phyloP scores from a whole-genome alignment of 768 basidiomycete genomes.

The Collybia mongolica region DNA sequence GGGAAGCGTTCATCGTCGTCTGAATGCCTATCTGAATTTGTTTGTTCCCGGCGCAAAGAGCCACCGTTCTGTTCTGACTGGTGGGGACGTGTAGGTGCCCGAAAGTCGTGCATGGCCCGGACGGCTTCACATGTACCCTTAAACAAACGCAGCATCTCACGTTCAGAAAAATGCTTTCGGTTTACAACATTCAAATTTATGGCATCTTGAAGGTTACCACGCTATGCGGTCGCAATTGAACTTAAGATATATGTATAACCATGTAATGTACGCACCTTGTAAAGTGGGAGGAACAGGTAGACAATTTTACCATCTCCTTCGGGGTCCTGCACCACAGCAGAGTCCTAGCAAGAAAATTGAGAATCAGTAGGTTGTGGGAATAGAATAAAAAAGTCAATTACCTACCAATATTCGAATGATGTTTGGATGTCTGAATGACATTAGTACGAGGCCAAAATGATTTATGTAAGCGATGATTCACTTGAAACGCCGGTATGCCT shows the following conservation, averaged over 20 bases:
- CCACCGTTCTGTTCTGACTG: constrained; percentile 12
- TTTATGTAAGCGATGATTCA: constrained; percentile 34
- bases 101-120: constrained; percentile 91
- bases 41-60: constrained; percentile 21
- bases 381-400: constrained; percentile 12
- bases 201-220: constrained; percentile 93
- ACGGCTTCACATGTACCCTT: constrained; percentile 93
- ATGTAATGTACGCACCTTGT: constrained; percentile 56
- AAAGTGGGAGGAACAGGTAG: constrained; percentile 93
- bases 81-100: constrained; percentile 45
- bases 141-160: constrained; percentile 86
- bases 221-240: constrained; percentile 35
- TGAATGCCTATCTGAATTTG: constrained; percentile 25
- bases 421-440: constrained; percentile 74
- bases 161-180: constrained; percentile 80
- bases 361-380: constrained; percentile 10
- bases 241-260: neutral
- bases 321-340: constrained; percentile 91
- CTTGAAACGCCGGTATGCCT: constrained; percentile 95
- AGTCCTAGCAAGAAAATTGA: constrained; percentile 55
- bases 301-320: constrained; percentile 93
- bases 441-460: neutral
- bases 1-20: constrained; percentile 74
- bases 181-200: constrained; percentile 87
- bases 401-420: constrained; percentile 89